Evolutionary conservation across 345 rosid genomes (phyloP), one percentile per base, ranked within the genome.

Genomic region (Eucalyptus regnans): DNA sequence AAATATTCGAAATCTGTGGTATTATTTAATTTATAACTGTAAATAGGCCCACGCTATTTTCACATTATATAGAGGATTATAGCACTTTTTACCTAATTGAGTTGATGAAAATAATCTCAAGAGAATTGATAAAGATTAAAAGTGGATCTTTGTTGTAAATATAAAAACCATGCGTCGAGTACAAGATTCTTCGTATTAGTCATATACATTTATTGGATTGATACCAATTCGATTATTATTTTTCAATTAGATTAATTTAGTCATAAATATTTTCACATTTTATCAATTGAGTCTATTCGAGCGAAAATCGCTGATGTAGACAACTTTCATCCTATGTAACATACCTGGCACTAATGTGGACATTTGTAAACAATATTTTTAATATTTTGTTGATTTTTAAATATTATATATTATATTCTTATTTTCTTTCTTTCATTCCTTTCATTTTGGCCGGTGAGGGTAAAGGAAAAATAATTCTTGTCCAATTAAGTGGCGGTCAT

Each of bases 211-310:
- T 23, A 23, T 56, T 56, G 1, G 3, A 56, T 23, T 56, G 62
- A 22, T 4, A 9, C 12, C 1, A 9, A 56, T 56, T 56, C 27
- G 1, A 1, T 56, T 22, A 56, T 56, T 23, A 56, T 4, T 56
- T 56, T 56, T 22, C 0, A 56, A 41, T 41, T 41, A 4, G 41
- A 41, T 4, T 4, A 41, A 41, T 41, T 41, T 41, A 41, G 41
- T 41, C 41, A 4, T 56, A 56, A 22, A 0, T 9, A 4, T 54
- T 22, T 56, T 56, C 0, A 56, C 5, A 56, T 56, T 22, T 56
- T 56, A 1, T 56, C 1, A 56, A 56, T 56, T 22, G 6, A 56
- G 3, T 56, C 1, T 9, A 56, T 56, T 1, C 0, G 0, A 0
- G 12, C 1, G 2, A 23, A 56, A 56, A 56, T 56, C 9, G 12